Percentiles rank a stretch among this genome's conserved stretches.
These are phyloP conservation scores for Agaricus subrufescens DNA, from an alignment of 768 basidiomycete species.

Conservation along the genomic window DNA sequence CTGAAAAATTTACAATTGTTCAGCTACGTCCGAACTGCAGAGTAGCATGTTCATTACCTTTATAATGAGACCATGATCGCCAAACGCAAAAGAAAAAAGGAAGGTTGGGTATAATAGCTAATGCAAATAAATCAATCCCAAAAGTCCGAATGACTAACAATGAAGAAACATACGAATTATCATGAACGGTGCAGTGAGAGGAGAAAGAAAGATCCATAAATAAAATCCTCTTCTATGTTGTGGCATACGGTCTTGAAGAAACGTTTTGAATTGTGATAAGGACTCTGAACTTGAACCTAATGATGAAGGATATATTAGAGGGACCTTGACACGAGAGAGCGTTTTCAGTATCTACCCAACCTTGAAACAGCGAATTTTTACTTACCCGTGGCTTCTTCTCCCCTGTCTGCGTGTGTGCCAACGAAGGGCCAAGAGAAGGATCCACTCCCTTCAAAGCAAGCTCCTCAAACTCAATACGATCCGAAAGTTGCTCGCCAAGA, in stretches of 20 bases:
- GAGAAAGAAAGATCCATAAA: constrained; percentile 61
- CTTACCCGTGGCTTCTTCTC: constrained; percentile 7
- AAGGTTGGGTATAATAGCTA: constrained; percentile 78
- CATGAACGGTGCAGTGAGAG: constrained; percentile 72
- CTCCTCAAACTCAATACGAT: constrained; percentile 79
- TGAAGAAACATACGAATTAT: constrained; percentile 59
- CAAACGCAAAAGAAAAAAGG: constrained; percentile 85
- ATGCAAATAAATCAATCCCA: not conserved
- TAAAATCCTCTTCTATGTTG: constrained; percentile 63
- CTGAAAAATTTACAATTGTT: constrained; percentile 25
- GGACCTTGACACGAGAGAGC: constrained; percentile 40
- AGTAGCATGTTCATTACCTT: constrained; percentile 37
- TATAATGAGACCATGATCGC: constrained; percentile 84
- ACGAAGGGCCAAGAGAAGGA: constrained; percentile 58
- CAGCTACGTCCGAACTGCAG: not conserved
- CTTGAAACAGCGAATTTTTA: not conserved
- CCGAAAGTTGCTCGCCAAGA: constrained; percentile 62
- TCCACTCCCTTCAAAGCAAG: constrained; percentile 69
- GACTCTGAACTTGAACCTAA: constrained; percentile 28
- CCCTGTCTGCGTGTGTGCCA: constrained; percentile 23
- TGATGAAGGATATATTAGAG: constrained; percentile 56
- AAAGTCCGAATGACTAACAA: not conserved
- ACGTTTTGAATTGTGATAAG: constrained; percentile 42
- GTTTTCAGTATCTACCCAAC: not conserved
- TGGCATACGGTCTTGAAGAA: constrained; percentile 54